Evolutionary conservation across 768 basidiomycete species (phyloP), one percentile per base, ranked within the genome.

Genomic region (Strobilomyces dryophilus): DNA sequence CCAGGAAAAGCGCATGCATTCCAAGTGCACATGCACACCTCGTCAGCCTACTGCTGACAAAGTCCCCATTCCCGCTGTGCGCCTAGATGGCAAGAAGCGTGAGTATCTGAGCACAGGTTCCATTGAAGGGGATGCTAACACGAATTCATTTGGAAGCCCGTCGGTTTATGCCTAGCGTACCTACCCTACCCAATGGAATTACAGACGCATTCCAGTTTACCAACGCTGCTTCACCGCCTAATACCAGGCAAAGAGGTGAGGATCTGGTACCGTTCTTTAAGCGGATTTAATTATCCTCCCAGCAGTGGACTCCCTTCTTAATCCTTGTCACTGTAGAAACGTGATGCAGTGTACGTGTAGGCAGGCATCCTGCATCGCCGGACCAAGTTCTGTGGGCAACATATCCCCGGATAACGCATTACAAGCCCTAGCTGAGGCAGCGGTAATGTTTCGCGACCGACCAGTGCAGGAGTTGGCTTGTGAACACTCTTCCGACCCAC

Each of bases 1-100:
- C 17, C 86, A 90, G 69, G 85, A 84, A 40, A 87, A 84, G 69
- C 83, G 80, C 56, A 76, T 92, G 31, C 91, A 93, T 65, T 87
- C 88, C 31, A 92, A 89, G 63, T 92, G 90, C 67, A 84, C 79
- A 48, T 92, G 91, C 57, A 75, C 77, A 51, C 73, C 75, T 8
- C 72, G 68, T 66, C 52, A 71, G n/a, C 53, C 61, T 29, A 32
- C 43, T 3, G 45, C 63, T 40, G 66, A 72, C 27, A 70, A 60
- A 36, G 52, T 70, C 3, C 68, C 70, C 24, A 68, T 71, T 27
- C 66, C 67, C 4, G 69, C 69, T 5, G 59, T 64, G 5, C 68
- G 64, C 1, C 68, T 66, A 8, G 65, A 71, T 45, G 44, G 44
- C 45, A 69, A 51, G 61, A 71, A 73, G 54, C 59, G 70, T 73